Evolutionary conservation across 2,329 filamentous ascomycete genomes (phyloP).

Genomic region (Fusarium sarcochroum): DNA sequence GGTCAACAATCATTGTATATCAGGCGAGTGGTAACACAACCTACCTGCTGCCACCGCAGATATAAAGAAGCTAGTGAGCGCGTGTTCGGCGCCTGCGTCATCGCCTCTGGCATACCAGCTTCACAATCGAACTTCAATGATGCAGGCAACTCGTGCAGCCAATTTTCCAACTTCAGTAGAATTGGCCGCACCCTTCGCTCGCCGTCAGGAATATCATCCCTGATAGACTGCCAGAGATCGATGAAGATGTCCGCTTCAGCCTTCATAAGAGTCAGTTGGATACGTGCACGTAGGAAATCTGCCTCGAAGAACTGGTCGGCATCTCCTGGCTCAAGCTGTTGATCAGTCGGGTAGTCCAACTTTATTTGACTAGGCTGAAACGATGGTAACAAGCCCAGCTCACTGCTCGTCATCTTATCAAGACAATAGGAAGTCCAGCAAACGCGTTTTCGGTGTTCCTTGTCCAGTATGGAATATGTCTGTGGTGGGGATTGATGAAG

Average conservation of each 20-base stretch:
- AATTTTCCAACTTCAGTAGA: too few relatives aligned
- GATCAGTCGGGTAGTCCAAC: neutral
- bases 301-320: neutral
- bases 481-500: neutral
- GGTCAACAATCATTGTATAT: neutral
- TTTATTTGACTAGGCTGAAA: neutral
- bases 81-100: neutral
- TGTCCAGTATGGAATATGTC: neutral
- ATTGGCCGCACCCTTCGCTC: too few relatives aligned
- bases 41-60: neutral
- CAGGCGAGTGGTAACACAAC: neutral
- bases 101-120: neutral
- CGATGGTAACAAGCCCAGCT: neutral
- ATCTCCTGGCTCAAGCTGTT: neutral
- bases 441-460: neutral
- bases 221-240: too few relatives aligned
- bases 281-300: neutral
- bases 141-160: too few relatives aligned
- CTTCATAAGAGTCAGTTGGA: neutral
- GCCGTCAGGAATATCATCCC: too few relatives aligned
- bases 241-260: neutral
- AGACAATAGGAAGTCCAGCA: neutral
- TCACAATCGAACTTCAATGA: neutral
- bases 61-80: neutral
- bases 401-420: neutral